These are phyloP conservation scores for Ceratobasidium sp. DNA, from an alignment of 1,284 basidiomycete species.

Conservation along the genomic window DNA sequence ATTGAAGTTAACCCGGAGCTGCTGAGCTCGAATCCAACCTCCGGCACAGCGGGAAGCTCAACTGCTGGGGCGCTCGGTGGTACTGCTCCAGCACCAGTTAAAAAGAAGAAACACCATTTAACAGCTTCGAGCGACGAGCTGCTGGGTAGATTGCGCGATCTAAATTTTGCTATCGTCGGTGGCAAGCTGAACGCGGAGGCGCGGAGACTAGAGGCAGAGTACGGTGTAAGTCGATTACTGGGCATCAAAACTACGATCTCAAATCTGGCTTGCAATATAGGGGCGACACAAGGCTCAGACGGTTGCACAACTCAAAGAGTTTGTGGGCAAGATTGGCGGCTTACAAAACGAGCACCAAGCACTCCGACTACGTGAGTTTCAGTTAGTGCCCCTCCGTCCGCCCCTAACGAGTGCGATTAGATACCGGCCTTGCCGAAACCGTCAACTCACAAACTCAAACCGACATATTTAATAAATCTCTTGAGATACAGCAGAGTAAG, in stretches of 20 bases:
- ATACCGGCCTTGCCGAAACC: slow-evolving; percentile 94
- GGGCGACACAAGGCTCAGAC: slow-evolving; percentile 86
- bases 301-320: slow-evolving; percentile 91
- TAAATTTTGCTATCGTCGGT: slow-evolving; percentile 96
- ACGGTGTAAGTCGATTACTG: slow-evolving; percentile 69
- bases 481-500: slow-evolving; percentile 97
- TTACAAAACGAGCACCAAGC: slow-evolving; percentile 93
- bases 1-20: slow-evolving; percentile 89
- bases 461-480: slow-evolving; percentile 90
- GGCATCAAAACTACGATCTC: slow-evolving; percentile 50
- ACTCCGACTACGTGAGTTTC: slow-evolving; percentile 80
- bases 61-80: slow-evolving; percentile 43
- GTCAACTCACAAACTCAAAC: slow-evolving; percentile 86
- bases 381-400: slow-evolving; percentile 24
- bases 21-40: slow-evolving; percentile 64
- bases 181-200: slow-evolving; percentile 86
- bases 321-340: slow-evolving; percentile 93
- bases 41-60: slow-evolving; percentile 52
- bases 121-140: slow-evolving; percentile 84
- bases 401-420: slow-evolving; percentile 60
- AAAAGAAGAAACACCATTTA: slow-evolving; percentile 89
- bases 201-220: slow-evolving; percentile 88
- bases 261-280: slow-evolving; percentile 55
- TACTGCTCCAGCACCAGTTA: slow-evolving; percentile 73
- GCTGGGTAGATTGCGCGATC: slow-evolving; percentile 85